Conservation (phyloP, 768 basidiomycete genomes). For the Ramaria sp. region DNA sequence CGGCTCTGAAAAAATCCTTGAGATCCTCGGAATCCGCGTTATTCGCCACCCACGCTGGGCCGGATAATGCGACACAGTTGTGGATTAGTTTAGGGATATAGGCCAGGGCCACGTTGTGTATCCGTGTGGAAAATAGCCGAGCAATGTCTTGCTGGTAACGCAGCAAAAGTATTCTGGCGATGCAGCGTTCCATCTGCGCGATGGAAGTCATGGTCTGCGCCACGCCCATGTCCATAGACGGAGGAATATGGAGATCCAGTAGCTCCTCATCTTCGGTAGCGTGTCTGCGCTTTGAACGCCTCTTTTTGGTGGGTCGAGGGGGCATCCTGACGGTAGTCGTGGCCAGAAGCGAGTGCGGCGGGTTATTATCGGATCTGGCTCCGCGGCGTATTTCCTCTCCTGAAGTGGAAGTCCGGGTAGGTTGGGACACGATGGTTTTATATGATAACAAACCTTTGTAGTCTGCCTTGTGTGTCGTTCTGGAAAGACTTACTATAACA, state of each 20-base stretch:
- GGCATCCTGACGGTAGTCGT: neutral
- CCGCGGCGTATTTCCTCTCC: neutral
- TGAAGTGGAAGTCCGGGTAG: no score
- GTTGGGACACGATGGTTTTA: no score
- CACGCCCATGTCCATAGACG: conserved; percentile 21
- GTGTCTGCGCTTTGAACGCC: conserved; percentile 6
- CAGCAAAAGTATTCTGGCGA: conserved; percentile 54
- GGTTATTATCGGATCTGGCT: neutral
- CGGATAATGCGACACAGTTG: conserved; percentile 49
- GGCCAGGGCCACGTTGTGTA: conserved; percentile 53
- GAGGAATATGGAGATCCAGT: neutral
- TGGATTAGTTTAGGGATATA: conserved; percentile 61
- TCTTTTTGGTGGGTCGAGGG: conserved; percentile 2
- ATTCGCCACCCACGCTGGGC: conserved; percentile 58
- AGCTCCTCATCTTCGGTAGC: conserved; percentile 1
- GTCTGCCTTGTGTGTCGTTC: no score
- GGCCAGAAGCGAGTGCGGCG: neutral
- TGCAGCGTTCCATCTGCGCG: conserved; percentile 56
- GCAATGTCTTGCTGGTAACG: conserved; percentile 70
- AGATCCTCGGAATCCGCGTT: conserved; percentile 61
- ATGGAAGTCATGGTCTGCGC: conserved; percentile 50
- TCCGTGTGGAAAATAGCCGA: conserved; percentile 59
- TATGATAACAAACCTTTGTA: no score
- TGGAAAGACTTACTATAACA: no score
- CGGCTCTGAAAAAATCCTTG: conserved; percentile 63